A percentile compares a stretch with the other conserved stretches of the same genome.
phyloP scores from a whole-genome alignment of 2,329 filamentous ascomycete genomes.

The Arthrobotrys entomopaga region DNA sequence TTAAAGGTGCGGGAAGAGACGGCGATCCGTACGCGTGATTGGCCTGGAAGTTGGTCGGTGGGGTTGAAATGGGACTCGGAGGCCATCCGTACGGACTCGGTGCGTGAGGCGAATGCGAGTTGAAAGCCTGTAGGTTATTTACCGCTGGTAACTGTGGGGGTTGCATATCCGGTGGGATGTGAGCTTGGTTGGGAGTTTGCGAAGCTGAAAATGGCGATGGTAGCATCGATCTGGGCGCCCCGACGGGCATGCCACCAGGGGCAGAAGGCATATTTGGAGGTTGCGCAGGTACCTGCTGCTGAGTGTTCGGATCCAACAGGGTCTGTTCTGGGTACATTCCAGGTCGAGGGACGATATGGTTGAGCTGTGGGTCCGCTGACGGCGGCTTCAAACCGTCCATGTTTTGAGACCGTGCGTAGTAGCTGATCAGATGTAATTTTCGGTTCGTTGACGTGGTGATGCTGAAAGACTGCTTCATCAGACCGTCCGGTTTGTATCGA shows the following conservation, averaged over 20 bases:
- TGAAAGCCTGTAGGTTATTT: constrained; percentile 49
- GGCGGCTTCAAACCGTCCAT: constrained; percentile 73
- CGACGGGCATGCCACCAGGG: constrained; percentile 64
- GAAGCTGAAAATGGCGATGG: constrained; percentile 64
- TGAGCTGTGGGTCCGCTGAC: constrained; percentile 79
- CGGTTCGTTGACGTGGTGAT: constrained; percentile 91
- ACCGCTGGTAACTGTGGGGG: constrained; percentile 59
- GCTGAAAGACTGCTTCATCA: constrained; percentile 99
- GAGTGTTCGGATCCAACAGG: constrained; percentile 77
- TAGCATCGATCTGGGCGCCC: constrained; percentile 69
- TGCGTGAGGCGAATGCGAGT: constrained; percentile 46
- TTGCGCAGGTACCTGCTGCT: constrained; percentile 73
- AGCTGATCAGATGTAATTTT: constrained; percentile 96
- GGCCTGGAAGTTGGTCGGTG: constrained; percentile 56
- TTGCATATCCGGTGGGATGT: constrained; percentile 63
- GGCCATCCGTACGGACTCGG: constrained; percentile 58
- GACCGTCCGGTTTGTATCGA: constrained; percentile 91
- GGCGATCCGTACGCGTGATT: constrained; percentile 26
- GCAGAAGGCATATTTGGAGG: constrained; percentile 59
- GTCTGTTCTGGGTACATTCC: constrained; percentile 95
- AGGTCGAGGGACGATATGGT: constrained; percentile 85
- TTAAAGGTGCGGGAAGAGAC: constrained; percentile 44
- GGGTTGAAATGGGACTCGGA: constrained; percentile 59
- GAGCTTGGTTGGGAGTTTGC: constrained; percentile 59
- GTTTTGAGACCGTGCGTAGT: constrained; percentile 82